Evolutionary conservation across 805 yeast species (phyloP).

Genomic region (Hanseniaspora vineae): DNA sequence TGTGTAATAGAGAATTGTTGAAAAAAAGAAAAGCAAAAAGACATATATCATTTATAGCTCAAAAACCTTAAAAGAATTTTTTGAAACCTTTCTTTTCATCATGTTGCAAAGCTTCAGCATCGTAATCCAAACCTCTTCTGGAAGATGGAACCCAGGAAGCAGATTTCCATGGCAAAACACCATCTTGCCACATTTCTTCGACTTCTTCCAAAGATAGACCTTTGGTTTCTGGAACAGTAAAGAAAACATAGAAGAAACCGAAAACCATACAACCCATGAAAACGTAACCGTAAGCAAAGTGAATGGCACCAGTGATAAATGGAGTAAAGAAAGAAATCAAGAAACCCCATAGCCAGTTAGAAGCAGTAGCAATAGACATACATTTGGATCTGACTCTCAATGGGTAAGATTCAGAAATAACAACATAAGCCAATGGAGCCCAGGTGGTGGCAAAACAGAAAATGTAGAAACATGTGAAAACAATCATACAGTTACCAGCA

Average conservation of each 20-base stretch:
- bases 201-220: constrained; percentile 74
- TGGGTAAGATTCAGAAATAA: constrained; percentile 60
- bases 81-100: constrained; percentile 9
- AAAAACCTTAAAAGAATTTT: constrained; percentile 3
- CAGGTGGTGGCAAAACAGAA: constrained; percentile 65
- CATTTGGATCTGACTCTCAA: constrained; percentile 52
- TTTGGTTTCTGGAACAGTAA: constrained; percentile 62
- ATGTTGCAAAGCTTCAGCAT: constrained; percentile 5
- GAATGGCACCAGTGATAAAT: constrained; percentile 46
- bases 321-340: constrained; percentile 61
- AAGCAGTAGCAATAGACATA: constrained; percentile 45
- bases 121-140: constrained; percentile 5
- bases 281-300: constrained; percentile 57
- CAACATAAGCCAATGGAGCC: constrained; percentile 60
- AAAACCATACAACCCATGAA: constrained; percentile 43
- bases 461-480: constrained; percentile 55
- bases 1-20: not conserved
- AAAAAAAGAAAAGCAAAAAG: not conserved
- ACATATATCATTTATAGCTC: not conserved
- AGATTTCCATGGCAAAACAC: constrained; percentile 32
- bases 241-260: constrained; percentile 49
- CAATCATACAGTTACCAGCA: constrained; percentile 61
- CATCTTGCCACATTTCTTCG: constrained; percentile 41
- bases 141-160: constrained; percentile 35
- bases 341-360: constrained; percentile 60